These are phyloP conservation scores for Cylindrotheca fusiformis DNA, from an alignment of 108 stramenopile species.

Conservation along the genomic window DNA sequence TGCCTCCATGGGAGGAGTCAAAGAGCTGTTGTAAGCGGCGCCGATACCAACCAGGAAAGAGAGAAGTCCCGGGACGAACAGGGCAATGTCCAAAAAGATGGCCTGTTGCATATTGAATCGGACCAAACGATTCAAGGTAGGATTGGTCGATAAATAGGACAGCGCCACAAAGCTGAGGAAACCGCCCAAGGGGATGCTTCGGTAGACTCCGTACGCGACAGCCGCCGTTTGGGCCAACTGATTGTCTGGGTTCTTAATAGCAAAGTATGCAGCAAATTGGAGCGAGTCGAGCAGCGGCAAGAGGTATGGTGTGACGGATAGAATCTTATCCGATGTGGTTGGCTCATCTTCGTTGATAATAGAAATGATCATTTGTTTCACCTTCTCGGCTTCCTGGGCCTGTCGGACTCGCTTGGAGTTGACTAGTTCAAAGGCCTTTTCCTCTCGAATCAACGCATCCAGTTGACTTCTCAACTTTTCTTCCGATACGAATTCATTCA, in stretches of 20 bases:
- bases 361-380: conserved; percentile 35
- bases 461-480: conserved; percentile 53
- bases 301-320: conserved; percentile 55
- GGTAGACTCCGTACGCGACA: conserved; percentile 48
- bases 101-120: too few species aligned
- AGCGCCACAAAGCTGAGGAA: conserved; percentile 65
- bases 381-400: conserved; percentile 12
- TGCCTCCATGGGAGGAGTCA: conserved; percentile 13
- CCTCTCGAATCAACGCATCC: conserved; percentile 48
- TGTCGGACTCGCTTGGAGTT: too few species aligned
- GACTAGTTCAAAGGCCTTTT: too few species aligned
- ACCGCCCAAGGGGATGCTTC: conserved; percentile 52
- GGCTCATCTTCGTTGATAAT: conserved; percentile 56
- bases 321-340: conserved; percentile 37
- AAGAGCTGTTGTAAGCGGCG: conserved; percentile 24
- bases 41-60: too few species aligned
- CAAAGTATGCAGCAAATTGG: conserved; percentile 56
- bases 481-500: conserved; percentile 47
- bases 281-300: conserved; percentile 65
- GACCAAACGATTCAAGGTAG: conserved; percentile 49
- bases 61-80: conserved; percentile 69
- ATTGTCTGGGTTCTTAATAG: conserved; percentile 43
- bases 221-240: conserved; percentile 40
- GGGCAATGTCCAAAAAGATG: conserved; percentile 68
- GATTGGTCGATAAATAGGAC: conserved; percentile 44